These are phyloP conservation scores for Cornus florida DNA, from an alignment of 148 eudicot species.

Conservation along the genomic window DNA sequence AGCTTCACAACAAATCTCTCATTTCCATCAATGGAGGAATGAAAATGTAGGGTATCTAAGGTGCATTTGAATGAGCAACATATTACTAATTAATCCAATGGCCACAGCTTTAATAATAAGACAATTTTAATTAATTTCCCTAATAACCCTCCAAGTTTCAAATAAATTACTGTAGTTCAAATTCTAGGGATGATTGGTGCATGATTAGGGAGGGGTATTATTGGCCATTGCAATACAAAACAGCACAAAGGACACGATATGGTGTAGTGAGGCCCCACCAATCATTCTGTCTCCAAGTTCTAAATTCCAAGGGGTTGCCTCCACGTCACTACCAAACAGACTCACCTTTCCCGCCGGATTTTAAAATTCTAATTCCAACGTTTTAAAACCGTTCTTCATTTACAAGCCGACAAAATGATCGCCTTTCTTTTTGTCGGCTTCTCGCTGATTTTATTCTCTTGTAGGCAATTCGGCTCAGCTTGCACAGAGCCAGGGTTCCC, in stretches of 20 bases:
- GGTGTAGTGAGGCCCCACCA: constrained; percentile 8
- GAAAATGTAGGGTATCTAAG: constrained; percentile 17
- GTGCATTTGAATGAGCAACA: constrained; percentile 2
- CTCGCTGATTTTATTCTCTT: background rate
- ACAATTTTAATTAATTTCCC: constrained; percentile 13
- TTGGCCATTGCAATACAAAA: constrained; percentile 11
- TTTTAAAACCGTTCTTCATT: constrained; percentile 20
- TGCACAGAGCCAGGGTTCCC: background rate
- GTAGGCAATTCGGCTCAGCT: background rate
- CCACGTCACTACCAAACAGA: constrained; percentile 12
- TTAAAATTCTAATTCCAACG: constrained; percentile 21
- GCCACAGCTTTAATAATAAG: background rate
- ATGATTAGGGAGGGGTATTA: background rate
- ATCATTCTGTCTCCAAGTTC: constrained; percentile 35
- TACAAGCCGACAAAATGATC: constrained; percentile 19
- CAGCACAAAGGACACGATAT: constrained; percentile 29
- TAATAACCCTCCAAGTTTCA: background rate
- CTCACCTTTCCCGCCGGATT: constrained; percentile 23
- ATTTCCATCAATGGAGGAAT: background rate
- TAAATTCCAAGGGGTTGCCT: constrained; percentile 13
- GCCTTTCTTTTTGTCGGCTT: constrained; percentile 23
- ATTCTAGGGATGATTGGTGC: background rate
- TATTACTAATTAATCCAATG: too few relatives aligned
- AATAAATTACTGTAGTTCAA: background rate
- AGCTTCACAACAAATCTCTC: background rate